Base-by-base conservation (phyloP, 257 asterid genomes). In the Nicotiana undulata region DNA sequence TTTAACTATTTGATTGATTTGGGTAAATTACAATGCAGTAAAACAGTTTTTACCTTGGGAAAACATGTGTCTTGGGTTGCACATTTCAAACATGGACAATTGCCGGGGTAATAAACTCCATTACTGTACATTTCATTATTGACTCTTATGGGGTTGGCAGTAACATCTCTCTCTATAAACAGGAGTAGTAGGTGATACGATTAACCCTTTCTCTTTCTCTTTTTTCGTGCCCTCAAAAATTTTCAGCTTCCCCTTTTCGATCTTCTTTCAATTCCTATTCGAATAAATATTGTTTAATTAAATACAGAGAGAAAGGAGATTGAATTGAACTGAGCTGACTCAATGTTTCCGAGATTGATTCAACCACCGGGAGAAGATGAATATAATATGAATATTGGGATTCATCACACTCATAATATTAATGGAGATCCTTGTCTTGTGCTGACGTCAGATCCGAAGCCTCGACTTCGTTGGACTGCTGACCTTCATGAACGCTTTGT, bases 401-500 rank as follows among this genome's bases (percentile, higher is more conserved):
- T 4, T 32, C 87, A 12, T n/a, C 56, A 68, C 12, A 40, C 49
- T 66, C 75, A 34, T 66, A 66, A 34, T 32, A 37, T 68, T 10
- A 68, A 44, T 70, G 91, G 82, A 3, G 97, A 92, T 85, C 92
- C 96, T 29, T 90, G 91, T 61, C 82, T 91, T 85, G 96, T 91
- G 46, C 86, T 92, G 52, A 90, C 97, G 3, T 90, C 95, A 79
- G 95, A 91, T 87, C 97, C 91, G 28, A 92, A 91, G 78, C 96
- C 97, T 63, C 93, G 97, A 68, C 96, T 92, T 24, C 89, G 96
- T 28, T 92, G 97, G 97, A 93, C 97, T 2, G 88, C 92, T 55
- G 96, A 92, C 84, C 96, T 92, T 66, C 97, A 92, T 70, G 97
- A 91, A 59, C 90, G 97, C 81, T 92, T 92, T 51, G 89, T 92